A percentile compares a stretch with the other conserved stretches of the same genome.
These are phyloP conservation scores for Syncephalastrum monosporum DNA, from an alignment of 371 early-diverging fungal genomes.

Conservation along the genomic window DNA sequence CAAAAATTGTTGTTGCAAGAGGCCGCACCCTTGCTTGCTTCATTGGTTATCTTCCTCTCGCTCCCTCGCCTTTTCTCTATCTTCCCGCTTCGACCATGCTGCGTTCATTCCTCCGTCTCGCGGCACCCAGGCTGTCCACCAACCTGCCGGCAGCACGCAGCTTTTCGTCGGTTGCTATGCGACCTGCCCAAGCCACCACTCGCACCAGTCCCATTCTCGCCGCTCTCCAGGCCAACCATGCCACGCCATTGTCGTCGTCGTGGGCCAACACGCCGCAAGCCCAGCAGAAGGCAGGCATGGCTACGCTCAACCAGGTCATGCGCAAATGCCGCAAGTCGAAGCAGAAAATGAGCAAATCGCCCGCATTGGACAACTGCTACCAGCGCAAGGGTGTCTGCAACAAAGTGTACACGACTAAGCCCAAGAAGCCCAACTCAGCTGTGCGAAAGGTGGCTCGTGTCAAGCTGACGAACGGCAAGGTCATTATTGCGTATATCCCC, in stretches of 20 bases:
- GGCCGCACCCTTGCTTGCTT: too few relatives aligned
- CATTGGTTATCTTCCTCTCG: too few relatives aligned
- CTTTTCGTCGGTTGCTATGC: too few relatives aligned
- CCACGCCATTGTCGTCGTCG: background rate
- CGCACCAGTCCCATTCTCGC: too few relatives aligned
- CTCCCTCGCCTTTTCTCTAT: too few relatives aligned
- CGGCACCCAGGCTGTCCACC: too few relatives aligned
- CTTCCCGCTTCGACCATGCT: too few relatives aligned
- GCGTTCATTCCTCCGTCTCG: too few relatives aligned
- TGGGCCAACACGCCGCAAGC: slow-evolving; percentile 36
- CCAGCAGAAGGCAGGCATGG: slow-evolving; percentile 59
- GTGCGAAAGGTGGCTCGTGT: slow-evolving; percentile 87
- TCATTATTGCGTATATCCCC: slow-evolving; percentile 92
- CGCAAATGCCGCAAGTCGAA: slow-evolving; percentile 79
- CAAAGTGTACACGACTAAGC: slow-evolving; percentile 92
- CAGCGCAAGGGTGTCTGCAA: slow-evolving; percentile 93
- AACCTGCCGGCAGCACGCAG: too few relatives aligned
- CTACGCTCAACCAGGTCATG: slow-evolving; percentile 96
- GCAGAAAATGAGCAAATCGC: slow-evolving; percentile 69
- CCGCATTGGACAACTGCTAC: slow-evolving; percentile 87
- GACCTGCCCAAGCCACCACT: too few relatives aligned
- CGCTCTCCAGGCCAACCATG: too few relatives aligned
- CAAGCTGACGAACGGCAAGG: slow-evolving; percentile 84
- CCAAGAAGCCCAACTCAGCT: slow-evolving; percentile 94
- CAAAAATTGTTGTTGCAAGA: too few relatives aligned